These are phyloP conservation scores for Bipolaris victoriae DNA, from an alignment of 2,329 filamentous ascomycete genomes.

Conservation along the genomic window DNA sequence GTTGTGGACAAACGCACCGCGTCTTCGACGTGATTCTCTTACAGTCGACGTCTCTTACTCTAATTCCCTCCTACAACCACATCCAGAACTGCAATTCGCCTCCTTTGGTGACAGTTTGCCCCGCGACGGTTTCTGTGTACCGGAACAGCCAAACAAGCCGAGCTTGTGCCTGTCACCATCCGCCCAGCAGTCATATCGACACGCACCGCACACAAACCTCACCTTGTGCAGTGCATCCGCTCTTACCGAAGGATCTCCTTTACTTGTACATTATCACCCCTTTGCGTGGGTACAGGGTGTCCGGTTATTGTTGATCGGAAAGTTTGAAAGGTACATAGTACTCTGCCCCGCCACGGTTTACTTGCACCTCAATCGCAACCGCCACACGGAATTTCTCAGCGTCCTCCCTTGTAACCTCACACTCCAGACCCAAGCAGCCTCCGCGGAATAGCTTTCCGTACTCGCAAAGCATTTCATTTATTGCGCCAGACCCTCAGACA, in stretches of 20 bases:
- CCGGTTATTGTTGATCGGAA: constrained; percentile 1
- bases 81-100: constrained; percentile 1
- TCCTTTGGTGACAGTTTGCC: neutral
- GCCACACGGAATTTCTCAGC: constrained; percentile 13
- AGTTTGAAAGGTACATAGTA: constrained; percentile 24
- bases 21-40: constrained; percentile 34
- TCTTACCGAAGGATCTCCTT: neutral
- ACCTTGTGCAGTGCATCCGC: constrained; percentile 6
- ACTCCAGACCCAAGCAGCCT: neutral
- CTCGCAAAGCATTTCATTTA: neutral
- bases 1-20: constrained; percentile 23
- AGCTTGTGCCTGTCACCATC: constrained; percentile 7
- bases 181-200: constrained; percentile 5
- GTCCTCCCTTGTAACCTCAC: neutral
- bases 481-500: neutral
- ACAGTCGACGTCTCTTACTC: constrained; percentile 23
- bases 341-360: constrained; percentile 32
- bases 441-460: constrained; percentile 3
- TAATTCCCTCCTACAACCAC: neutral
- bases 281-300: neutral
- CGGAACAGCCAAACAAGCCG: constrained; percentile 6
- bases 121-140: neutral
- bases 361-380: constrained; percentile 20
- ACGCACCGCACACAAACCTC: constrained; percentile 7
- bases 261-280: neutral